Conservation (phyloP, 2,329 filamentous ascomycete genomes). For the Ophiostoma novo-ulmi region DNA sequence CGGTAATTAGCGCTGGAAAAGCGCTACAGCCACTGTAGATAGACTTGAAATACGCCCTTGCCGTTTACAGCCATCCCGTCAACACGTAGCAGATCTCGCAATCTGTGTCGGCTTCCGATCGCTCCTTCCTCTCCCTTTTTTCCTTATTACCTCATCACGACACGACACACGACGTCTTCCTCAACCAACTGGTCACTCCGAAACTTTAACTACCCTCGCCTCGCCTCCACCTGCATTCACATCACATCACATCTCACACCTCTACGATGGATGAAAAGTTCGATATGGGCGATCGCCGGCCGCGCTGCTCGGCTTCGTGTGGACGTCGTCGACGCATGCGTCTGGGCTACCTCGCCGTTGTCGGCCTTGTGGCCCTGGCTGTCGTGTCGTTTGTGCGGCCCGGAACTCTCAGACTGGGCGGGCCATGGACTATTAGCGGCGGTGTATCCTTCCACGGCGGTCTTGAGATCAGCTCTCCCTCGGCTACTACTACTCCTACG, state of each 20-base stretch:
- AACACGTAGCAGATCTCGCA: constrained; percentile 6
- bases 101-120: constrained; percentile 5
- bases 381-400: constrained; percentile 24
- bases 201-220: neutral
- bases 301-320: neutral
- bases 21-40: neutral
- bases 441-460: neutral
- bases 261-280: constrained; percentile 13
- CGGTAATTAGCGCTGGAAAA: neutral
- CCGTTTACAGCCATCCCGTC: constrained; percentile 11
- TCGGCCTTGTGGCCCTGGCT: constrained; percentile 22
- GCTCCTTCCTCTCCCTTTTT: neutral
- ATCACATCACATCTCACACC: neutral
- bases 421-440: neutral
- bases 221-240: neutral
- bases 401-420: neutral
- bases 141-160: neutral
- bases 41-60: neutral
- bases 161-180: neutral
- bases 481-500: neutral
- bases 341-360: constrained; percentile 16
- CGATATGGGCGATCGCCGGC: constrained; percentile 5
- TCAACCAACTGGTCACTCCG: neutral
- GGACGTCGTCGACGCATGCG: constrained; percentile 21
- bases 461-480: neutral